A percentile compares a stretch with the other conserved stretches of the same genome.
These are phyloP conservation scores for Boletus sp. DNA, from an alignment of 1,284 basidiomycete species.

Conservation along the genomic window DNA sequence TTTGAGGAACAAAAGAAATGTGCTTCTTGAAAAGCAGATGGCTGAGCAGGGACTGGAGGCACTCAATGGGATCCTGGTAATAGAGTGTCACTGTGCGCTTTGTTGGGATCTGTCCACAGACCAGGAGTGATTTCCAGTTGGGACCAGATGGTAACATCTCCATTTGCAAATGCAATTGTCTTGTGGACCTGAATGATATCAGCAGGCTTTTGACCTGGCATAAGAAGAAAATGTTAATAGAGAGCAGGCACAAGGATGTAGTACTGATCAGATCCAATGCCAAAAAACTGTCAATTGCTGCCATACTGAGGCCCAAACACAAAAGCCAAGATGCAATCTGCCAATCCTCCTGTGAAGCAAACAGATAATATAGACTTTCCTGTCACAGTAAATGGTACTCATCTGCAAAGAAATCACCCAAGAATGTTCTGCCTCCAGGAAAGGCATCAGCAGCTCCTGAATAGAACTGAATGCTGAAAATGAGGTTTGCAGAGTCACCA, in stretches of 20 bases:
- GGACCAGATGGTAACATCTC: not conserved
- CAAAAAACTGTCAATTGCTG: not conserved
- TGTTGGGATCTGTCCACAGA: not conserved
- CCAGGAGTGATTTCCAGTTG: not conserved
- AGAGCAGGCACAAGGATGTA: too few relatives aligned
- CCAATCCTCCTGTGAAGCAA: too few relatives aligned
- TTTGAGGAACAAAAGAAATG: not conserved
- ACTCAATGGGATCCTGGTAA: not conserved
- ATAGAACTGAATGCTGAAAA: too few relatives aligned
- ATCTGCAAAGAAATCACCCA: too few relatives aligned
- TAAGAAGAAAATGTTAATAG: not conserved
- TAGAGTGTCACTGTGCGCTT: not conserved
- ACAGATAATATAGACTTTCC: too few relatives aligned
- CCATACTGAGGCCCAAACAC: too few relatives aligned
- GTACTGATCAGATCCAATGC: not conserved
- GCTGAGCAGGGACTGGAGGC: constrained; percentile 1
- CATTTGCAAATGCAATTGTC: not conserved
- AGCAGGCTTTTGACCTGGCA: not conserved
- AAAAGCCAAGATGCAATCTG: too few relatives aligned
- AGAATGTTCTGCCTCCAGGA: too few relatives aligned
- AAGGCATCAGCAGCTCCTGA: too few relatives aligned
- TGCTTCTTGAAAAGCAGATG: not conserved
- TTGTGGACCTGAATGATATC: not conserved
- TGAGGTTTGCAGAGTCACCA: too few relatives aligned
- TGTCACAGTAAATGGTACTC: too few relatives aligned